Base-by-base conservation (phyloP, 495 filamentous ascomycete species). In the Podospora pseudocomata region DNA sequence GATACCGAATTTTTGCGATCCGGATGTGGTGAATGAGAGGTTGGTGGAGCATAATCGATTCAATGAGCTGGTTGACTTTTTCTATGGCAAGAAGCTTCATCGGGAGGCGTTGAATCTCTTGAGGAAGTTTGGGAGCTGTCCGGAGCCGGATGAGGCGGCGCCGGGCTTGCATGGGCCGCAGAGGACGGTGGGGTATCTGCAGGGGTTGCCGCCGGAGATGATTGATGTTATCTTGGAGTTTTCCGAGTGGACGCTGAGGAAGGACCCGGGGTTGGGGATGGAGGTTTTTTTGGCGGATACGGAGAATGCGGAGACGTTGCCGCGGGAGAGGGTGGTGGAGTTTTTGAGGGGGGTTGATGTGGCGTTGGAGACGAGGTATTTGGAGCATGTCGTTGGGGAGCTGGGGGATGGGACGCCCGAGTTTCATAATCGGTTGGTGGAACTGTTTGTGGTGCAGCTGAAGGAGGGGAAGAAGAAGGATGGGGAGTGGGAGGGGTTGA, bases 1-100 rank as follows among this genome's bases (percentile, higher is more conserved):
- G 16, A 92, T 98, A 62, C 89, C 92, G 75, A 99, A 99, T 76
- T 97, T 97, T 77, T 97, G 95, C 72, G 94, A 98, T 70, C 94
- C 95, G 0, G 90, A 91, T 30, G 95, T 99, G 1, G 94, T 99
- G 28, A 94, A 96, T 76, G 91, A 97, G 77, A 89, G 91, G 68
- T 83, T 99, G 9, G 88, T 96, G 67, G 93, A 97, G 75, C 91
- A 89, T 63, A 90, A 91, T 56, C 91, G 93, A 60, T 97, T 97
- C 77, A 92, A 90, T 65, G 95, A 98, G 75, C 81, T 99, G 0
- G 94, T 99, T 32, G 94, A 99, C 73, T 99, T 99, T 76, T 89
- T 97, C 68, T 92, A 95, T 71, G 94, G 95, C 65, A 98, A 98
- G 81, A 94, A 90, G 75, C 85, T 97, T 15, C 95, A 99, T 76